Evolutionary conservation across 2,329 filamentous ascomycete genomes (phyloP), one percentile per base, ranked within the genome.

Genomic region (Hansfordia pulvinata): DNA sequence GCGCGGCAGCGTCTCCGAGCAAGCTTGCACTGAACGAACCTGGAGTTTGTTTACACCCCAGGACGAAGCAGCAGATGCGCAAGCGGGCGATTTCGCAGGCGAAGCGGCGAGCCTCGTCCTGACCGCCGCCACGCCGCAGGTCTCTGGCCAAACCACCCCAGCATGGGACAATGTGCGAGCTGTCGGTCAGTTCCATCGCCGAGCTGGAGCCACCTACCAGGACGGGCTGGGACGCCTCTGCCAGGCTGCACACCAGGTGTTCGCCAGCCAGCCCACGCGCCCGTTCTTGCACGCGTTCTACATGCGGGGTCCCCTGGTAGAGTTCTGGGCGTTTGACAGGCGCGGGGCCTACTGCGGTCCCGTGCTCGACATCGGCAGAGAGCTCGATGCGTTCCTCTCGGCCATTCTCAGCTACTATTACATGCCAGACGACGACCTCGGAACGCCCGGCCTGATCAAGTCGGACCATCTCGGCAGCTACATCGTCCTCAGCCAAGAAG

Each of bases 311-410:
- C 41, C 43, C 15, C 22, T 40, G 10, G 33, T 52, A 3, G 48
- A 53, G 30, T 30, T 50, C 20, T 54, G 46, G 47, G 38, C 49
- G 20, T 54, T 55, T 38, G 50, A 53, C 37, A 40, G 51, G 31
- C 50, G 48, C 27, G 49, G 52, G 17, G 25, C 45, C 24, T 53
- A 51, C 30, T 43, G 40, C 19, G 43, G 43, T 31, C 36, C 47
- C 6, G 6, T 35, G 23, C 42, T 53, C 22, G 35, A 54, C 36
- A 22, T 49, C 26, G 37, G 23, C 17, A 33, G 43, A 32, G 38
- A 51, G 16, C 41, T 41, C 12, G 14, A 26, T n/a, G 33, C 36
- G 24, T 43, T 53, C 27, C 33, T 51, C 13, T 37, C 37, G 15
- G 28, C 45, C 20, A 29, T 49, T 27, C 34, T 40, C 18, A 39